Conservation (phyloP, 768 basidiomycete species). For the Gloeostereum incarnatum region DNA sequence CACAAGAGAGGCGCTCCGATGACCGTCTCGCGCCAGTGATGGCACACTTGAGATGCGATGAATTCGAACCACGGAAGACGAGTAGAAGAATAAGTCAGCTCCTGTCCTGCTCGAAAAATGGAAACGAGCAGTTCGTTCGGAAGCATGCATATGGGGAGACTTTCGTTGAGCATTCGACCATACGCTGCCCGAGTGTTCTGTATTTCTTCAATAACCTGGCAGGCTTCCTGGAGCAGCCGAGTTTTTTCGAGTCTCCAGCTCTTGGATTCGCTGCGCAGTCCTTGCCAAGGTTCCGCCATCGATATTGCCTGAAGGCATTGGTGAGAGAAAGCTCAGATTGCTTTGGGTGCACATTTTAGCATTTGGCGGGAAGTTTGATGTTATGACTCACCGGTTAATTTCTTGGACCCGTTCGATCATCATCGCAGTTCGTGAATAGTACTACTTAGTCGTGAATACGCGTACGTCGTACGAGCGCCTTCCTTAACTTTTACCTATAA, state of each 20-base stretch:
- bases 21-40: slow-evolving; percentile 31
- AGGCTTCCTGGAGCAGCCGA: slow-evolving; percentile 23
- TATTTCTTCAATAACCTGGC: slow-evolving; percentile 22
- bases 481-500: too few relatives aligned
- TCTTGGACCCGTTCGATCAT: too few relatives aligned
- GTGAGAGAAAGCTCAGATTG: too few relatives aligned
- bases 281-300: neutral
- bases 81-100: slow-evolving; percentile 16
- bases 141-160: slow-evolving; percentile 21
- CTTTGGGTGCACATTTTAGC: too few relatives aligned
- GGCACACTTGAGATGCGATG: slow-evolving; percentile 33
- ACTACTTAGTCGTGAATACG: too few relatives aligned
- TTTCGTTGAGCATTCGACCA: slow-evolving; percentile 23
- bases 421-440: too few relatives aligned
- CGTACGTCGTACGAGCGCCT: too few relatives aligned
- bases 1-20: slow-evolving; percentile 33
- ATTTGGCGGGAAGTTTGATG: too few relatives aligned
- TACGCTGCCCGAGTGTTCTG: slow-evolving; percentile 19
- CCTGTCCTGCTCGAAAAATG: slow-evolving; percentile 27
- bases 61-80: too few relatives aligned
- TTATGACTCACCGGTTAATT: too few relatives aligned
- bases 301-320: neutral
- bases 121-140: slow-evolving; percentile 29
- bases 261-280: neutral
- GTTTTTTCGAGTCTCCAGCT: neutral